These are phyloP conservation scores for Wickerhamiella kazuoi DNA, from an alignment of 805 yeast genomes.

Conservation along the genomic window DNA sequence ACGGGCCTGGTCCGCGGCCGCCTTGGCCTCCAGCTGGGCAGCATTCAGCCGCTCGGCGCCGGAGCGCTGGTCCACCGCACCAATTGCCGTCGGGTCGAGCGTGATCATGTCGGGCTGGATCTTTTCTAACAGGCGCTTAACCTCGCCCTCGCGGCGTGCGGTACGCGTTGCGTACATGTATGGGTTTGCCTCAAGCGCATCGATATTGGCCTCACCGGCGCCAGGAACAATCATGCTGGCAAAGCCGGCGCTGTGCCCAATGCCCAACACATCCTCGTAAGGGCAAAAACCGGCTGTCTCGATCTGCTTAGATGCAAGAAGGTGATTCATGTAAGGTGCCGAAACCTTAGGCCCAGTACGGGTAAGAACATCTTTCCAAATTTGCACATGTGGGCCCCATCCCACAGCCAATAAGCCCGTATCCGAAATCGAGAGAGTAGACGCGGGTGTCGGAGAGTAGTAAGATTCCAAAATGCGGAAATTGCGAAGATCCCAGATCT, in stretches of 20 bases:
- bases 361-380: slow-evolving; percentile 77
- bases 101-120: slow-evolving; percentile 84
- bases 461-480: slow-evolving; percentile 60
- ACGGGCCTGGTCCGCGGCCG: slow-evolving; percentile 26
- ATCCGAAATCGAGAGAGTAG: slow-evolving; percentile 65
- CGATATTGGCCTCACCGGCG: slow-evolving; percentile 94
- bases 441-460: slow-evolving; percentile 70
- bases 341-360: slow-evolving; percentile 35
- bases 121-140: slow-evolving; percentile 67
- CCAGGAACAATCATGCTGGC: slow-evolving; percentile 89
- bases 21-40: slow-evolving; percentile 23
- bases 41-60: slow-evolving; percentile 45
- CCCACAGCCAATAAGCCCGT: slow-evolving; percentile 75
- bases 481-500: slow-evolving; percentile 85
- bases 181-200: slow-evolving; percentile 85
- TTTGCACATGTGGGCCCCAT: slow-evolving; percentile 88
- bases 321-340: slow-evolving; percentile 83
- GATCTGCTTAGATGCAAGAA: slow-evolving; percentile 60
- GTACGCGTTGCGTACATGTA: slow-evolving; percentile 78
- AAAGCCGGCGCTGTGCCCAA: slow-evolving; percentile 65
- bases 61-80: slow-evolving; percentile 62
- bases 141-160: slow-evolving; percentile 89
- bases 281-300: slow-evolving; percentile 66
- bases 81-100: slow-evolving; percentile 74
- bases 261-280: slow-evolving; percentile 87